These are phyloP conservation scores for Moesziomyces parantarcticus DNA, from an alignment of 1,284 basidiomycete genomes.

Conservation along the genomic window DNA sequence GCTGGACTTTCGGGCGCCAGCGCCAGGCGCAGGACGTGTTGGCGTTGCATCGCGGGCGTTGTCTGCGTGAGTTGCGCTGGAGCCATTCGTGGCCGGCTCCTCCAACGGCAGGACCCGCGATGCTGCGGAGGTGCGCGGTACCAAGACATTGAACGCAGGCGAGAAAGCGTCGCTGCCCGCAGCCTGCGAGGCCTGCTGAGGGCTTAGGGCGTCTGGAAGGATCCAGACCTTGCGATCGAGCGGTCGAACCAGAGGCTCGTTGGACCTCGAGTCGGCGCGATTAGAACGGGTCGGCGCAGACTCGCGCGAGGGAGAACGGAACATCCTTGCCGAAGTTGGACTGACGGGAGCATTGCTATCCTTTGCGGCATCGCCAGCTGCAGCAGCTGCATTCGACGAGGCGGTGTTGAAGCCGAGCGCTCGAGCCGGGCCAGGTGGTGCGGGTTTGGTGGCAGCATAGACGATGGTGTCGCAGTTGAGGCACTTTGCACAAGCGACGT, in stretches of 20 bases:
- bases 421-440: constrained; percentile 40
- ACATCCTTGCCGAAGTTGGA: constrained; percentile 15
- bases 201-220: constrained; percentile 36
- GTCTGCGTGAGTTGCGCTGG: background rate
- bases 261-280: constrained; percentile 8
- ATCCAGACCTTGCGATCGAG: constrained; percentile 49
- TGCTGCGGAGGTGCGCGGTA: constrained; percentile 7
- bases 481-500: constrained; percentile 45
- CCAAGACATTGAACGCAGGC: constrained; percentile 39
- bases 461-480: constrained; percentile 45
- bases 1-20: constrained; percentile 20
- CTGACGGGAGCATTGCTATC: constrained; percentile 17
- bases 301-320: constrained; percentile 35
- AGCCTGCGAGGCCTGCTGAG: constrained; percentile 27
- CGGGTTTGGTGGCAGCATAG: constrained; percentile 42
- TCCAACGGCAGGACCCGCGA: background rate
- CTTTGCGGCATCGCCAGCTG: constrained; percentile 6
- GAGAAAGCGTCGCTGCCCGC: constrained; percentile 38
- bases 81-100: background rate
- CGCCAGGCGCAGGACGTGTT: constrained; percentile 18
- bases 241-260: constrained; percentile 41
- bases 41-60: constrained; percentile 30
- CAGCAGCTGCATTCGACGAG: constrained; percentile 13
- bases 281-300: constrained; percentile 3
- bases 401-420: constrained; percentile 42